Base-by-base conservation (phyloP, 1,139 yeast species). In the Lodderomyces metapsilosis region DNA sequence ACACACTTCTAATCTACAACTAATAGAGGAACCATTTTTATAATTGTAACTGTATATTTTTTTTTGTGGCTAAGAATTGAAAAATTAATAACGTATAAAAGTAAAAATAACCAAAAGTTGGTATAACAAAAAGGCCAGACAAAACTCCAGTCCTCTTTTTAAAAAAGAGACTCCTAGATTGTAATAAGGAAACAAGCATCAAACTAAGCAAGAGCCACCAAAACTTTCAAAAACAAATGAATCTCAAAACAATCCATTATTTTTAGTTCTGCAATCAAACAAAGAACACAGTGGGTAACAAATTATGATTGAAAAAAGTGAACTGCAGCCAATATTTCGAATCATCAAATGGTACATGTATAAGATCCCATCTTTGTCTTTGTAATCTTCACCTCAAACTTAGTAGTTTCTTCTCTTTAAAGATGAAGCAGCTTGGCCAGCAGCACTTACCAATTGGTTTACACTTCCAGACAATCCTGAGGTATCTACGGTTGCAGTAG, bases 361-460 rank as follows among this genome's bases (percentile, higher is more conserved):
- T 25, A 25, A 25, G 16, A 28, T 28, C 32, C 32, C 32, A 7
- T 28, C 18, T 25, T 9, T 12, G 30, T 25, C 16, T 25, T 16
- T 16, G 5, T 25, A 4, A 12, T n/a, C 4, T 25, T 10, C 6
- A 24, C 27, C 10, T 25, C n/a, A n/a, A 9, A 15, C 30, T 31
- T 45, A 46, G 41, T 46, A 46, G 27, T 41, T 39, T 40, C 39
- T 45, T 47, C 50, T 47, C 32, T 45, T 42, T 28, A 45, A 42
- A 21, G 49, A 41, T 33, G 43, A 38, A 37, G 48, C 48, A 42
- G 48, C 48, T 39, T 39, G 39, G 33, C 27, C 33, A 34, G 49
- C 49, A 38, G 49, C 50, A 39, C 34, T 22, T 13, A 47, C 46
- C 24, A 47, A 43, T 21, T 46, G 36, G 38, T 40, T 44, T 20